Base-by-base conservation (phyloP, 805 yeast genomes). In the Candida oleophila region DNA sequence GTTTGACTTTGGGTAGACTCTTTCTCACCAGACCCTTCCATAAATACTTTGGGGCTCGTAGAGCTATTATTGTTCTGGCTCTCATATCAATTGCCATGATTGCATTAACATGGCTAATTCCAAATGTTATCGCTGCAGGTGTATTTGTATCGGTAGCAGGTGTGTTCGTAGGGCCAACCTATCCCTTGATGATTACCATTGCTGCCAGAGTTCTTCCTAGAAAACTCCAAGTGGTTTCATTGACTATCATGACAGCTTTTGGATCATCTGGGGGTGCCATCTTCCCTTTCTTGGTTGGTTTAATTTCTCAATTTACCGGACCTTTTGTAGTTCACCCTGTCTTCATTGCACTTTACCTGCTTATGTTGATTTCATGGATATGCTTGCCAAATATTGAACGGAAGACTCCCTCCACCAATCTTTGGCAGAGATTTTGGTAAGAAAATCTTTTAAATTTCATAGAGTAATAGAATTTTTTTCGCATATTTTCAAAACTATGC, bases 1-100 rank as follows among this genome's bases (percentile, higher is more conserved):
- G 92, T 0, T 60, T 85, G 18, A 81, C 90, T 0, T 50, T 76
- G 12, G 92, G 92, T 0, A 66, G 92, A 49, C 62, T 85, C 39
- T 51, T 69, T 3, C 62, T 85, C 7, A 77, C 81, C 0, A 62
- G 71, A 18, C 51, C 59, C 1, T 53, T 74, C 14, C 72, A 72
- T 44, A 63, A 62, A 37, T 43, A 50, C 11, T 38, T 73, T 14
- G 82, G 82, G 2, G 71, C 72, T 5, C 65, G 80, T 49, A 60
- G 81, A 49, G 70, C 74, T 2, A 73, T 76, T 37, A 52, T 70
- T 11, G 40, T 77, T 15, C 51, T 71, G 47, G 47, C 67, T 2
- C 3, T 64, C 0, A 30, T 58, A 2, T 66, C 82, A 1, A 56
- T 79, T 1, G 55, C 59, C 0, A 63, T 74, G 42, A 71, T 73